Evolutionary conservation across 2,329 filamentous ascomycete genomes (phyloP), one percentile per base, ranked within the genome.

Genomic region (Ophiostoma fasciatum): DNA sequence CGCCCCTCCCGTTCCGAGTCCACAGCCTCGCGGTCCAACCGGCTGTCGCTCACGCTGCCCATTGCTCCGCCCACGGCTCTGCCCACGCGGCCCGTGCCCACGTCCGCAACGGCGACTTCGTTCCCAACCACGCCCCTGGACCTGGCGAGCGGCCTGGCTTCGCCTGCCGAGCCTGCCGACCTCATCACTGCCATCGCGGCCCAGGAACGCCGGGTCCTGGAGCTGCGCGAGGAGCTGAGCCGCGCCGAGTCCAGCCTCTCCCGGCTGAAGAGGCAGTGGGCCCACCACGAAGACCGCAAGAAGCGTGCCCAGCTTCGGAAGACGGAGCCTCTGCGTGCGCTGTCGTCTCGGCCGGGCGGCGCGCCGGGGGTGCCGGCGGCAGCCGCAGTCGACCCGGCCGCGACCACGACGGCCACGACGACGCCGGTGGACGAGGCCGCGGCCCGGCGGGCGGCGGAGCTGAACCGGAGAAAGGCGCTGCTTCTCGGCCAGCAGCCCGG

Each of bases 111-210:
- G 2, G 37, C 44, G 12, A 36, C 45, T 2, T 66, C 66, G 0
- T 56, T 64, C 19, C 68, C 70, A 3, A 60, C 63, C 10, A 71
- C 71, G 2, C 67, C 71, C 3, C 48, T 58, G 28, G 62, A 71
- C 31, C 17, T 38, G 5, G 57, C 58, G 3, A 58, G 63, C 1
- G 52, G 48, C 7, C 37, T 62, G 20, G 49, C 55, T 28, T 62
- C 62, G 1, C 67, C 68, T 1, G 57, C 61, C 26, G 73, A 78
- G 42, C 62, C 72, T 35, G 70, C 68, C 49, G 66, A 77, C 34
- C 82, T 94, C 49, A 76, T 98, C 45, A 87, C 84, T 42, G 81
- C 87, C 39, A 80, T 98, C 49, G 90, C 90, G 30, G 78, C 83
- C 12, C 87, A 96, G 59, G 90, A 98, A 60, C 71, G 90, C 39